Evolutionary conservation across 441 rosid genomes (phyloP), one percentile per base, ranked within the genome.

Genomic region (Daphne laureola): DNA sequence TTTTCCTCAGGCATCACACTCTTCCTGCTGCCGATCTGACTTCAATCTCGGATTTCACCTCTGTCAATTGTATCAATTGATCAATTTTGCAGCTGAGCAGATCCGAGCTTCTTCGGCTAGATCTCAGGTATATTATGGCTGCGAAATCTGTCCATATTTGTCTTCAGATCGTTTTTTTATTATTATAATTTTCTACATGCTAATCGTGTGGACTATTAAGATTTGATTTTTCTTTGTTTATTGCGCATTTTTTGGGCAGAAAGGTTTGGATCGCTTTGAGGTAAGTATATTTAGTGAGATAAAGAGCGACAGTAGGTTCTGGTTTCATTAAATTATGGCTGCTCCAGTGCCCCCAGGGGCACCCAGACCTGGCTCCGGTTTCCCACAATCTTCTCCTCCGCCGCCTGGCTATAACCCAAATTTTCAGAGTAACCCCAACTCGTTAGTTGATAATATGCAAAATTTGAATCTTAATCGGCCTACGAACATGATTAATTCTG

Each of bases 311-410:
- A 42, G 57, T 48, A 46, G 67, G 52, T 48, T 56, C 67, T 62
- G 57, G 56, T 64, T 64, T 66, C 67, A 52, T 63, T 46, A 23
- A 61, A 65, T 51, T 57, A 90, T 90, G 97, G 83, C 75, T 59
- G 76, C 87, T 79, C 81, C 78, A 59, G 76, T 80, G 82, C 96
- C 96, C 78, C 96, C 86, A 55, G 98, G 95, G 87, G 86, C 89
- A 65, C 79, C 84, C 51, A 79, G 96, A 68, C 78, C 82, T 55
- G 73, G 67, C 59, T 56, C 56, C 60, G 67, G 55, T 69, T 64
- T 61, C 71, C 75, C 65, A 58, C 66, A 63, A 54, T 49, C 63
- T 43, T 63, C 78, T 0, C 62, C 75, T n/a, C 80, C 77, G 14
- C 75, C 88, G 14, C 75, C 90, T 14, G 73, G 79, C 63, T 74